phyloP scores from a whole-genome alignment of 805 yeast genomes.

The Candida caryicola region DNA sequence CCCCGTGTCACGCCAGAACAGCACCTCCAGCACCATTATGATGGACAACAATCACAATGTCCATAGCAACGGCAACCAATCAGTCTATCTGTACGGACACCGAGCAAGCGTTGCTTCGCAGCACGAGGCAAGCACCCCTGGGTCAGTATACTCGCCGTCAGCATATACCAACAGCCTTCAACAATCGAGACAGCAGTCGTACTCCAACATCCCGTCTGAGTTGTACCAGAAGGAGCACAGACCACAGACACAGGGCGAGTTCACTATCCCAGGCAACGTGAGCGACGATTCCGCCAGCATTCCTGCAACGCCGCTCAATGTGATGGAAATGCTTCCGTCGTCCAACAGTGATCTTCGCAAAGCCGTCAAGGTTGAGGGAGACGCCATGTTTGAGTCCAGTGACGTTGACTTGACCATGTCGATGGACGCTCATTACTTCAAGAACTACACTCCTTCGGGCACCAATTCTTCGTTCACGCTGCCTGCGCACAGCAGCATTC shows the following conservation, averaged over 20 bases:
- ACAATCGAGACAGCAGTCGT: constrained; percentile 8
- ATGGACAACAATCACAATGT: background rate
- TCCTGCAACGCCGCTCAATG: constrained; percentile 14
- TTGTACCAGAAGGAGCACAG: constrained; percentile 3
- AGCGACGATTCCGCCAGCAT: constrained; percentile 8
- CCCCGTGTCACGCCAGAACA: constrained; percentile 11
- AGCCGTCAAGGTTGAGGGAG: background rate
- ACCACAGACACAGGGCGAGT: constrained; percentile 1
- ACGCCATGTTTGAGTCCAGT: background rate
- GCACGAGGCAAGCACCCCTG: background rate
- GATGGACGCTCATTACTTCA: constrained; percentile 6
- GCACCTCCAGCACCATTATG: constrained; percentile 9
- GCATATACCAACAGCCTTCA: background rate
- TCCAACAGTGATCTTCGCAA: background rate
- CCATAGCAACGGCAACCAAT: constrained; percentile 1
- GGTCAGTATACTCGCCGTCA: background rate
- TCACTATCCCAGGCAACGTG: background rate
- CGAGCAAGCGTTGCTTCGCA: background rate
- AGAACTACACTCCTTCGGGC: constrained; percentile 19
- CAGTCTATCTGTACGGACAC: background rate
- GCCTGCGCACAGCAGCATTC: background rate
- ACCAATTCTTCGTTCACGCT: constrained; percentile 4
- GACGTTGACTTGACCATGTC: constrained; percentile 8
- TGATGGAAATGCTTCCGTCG: constrained; percentile 10
- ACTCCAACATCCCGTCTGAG: constrained; percentile 7